These are phyloP conservation scores for Leishmania tropica DNA, from an alignment of 208 protist species.

Conservation along the genomic window DNA sequence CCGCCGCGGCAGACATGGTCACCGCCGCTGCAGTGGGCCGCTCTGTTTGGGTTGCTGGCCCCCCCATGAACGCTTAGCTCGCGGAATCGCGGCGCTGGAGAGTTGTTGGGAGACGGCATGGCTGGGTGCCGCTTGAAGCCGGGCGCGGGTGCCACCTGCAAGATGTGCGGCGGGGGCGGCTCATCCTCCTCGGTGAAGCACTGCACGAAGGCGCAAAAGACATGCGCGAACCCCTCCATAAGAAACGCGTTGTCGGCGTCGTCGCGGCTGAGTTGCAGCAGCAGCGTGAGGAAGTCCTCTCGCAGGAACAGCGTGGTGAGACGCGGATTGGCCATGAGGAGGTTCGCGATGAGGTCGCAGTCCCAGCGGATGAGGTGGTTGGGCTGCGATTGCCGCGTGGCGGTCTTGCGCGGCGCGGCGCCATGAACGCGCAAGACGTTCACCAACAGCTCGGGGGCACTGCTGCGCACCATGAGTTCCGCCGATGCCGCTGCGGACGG, in stretches of 20 bases:
- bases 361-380: conserved; percentile 44
- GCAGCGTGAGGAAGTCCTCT: conserved; percentile 45
- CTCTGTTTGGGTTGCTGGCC: neutral
- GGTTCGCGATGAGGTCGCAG: conserved; percentile 50
- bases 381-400: conserved; percentile 20
- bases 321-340: conserved; percentile 29
- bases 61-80: neutral
- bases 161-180: neutral
- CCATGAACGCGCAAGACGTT: conserved; percentile 60
- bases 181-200: conserved; percentile 22
- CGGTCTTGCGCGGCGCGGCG: conserved; percentile 16
- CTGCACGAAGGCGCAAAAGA: conserved; percentile 30
- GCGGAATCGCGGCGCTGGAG: neutral
- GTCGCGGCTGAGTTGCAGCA: conserved; percentile 44
- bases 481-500: conserved; percentile 35
- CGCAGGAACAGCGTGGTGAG: conserved; percentile 40
- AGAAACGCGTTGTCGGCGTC: conserved; percentile 27
- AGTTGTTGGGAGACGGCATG: neutral
- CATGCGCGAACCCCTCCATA: conserved; percentile 24
- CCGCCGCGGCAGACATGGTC: no score
- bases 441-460: conserved; percentile 60
- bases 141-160: neutral
- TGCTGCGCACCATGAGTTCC: conserved; percentile 42
- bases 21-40: neutral
- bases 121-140: neutral